A percentile compares a stretch with the other conserved stretches of the same genome.
Conservation (phyloP, 495 filamentous ascomycete genomes). For the Ramalina intermedia region DNA sequence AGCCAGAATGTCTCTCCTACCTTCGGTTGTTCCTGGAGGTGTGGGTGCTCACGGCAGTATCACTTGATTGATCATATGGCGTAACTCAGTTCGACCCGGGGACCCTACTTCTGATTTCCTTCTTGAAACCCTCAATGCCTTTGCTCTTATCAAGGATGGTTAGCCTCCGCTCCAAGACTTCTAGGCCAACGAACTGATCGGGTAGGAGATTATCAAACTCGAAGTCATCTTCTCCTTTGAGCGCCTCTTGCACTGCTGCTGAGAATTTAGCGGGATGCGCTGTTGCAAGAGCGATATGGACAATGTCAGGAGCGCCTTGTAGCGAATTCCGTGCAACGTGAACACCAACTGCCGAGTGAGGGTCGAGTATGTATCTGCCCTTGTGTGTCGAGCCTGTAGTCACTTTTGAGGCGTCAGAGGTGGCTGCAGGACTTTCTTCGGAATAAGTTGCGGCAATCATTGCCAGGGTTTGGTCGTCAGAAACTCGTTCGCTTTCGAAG, state of each 20-base stretch:
- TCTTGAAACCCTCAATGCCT: constrained; percentile 19
- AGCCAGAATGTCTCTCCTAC: no score
- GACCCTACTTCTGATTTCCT: not conserved
- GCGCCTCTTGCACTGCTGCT: constrained; percentile 58
- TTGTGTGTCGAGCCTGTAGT: constrained; percentile 12
- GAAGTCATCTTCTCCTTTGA: constrained; percentile 52
- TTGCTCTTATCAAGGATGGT: constrained; percentile 22
- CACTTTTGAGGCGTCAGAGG: constrained; percentile 7
- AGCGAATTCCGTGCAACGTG: constrained; percentile 39
- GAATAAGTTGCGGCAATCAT: constrained; percentile 56
- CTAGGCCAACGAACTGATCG: constrained; percentile 59
- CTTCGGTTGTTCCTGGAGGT: not conserved
- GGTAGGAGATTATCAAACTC: constrained; percentile 65
- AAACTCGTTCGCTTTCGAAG: constrained; percentile 76
- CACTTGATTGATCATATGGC: no score
- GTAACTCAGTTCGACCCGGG: not conserved
- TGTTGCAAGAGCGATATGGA: constrained; percentile 72
- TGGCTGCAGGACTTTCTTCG: constrained; percentile 20
- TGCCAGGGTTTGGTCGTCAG: constrained; percentile 58
- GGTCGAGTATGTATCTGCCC: constrained; percentile 70
- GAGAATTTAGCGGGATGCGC: constrained; percentile 92
- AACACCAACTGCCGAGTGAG: constrained; percentile 80
- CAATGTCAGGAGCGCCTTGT: constrained; percentile 27
- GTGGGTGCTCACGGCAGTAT: not conserved
- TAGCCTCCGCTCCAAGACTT: constrained; percentile 48